phyloP scores from a whole-genome alignment of 768 basidiomycete genomes.

The Amanita polypyramis region DNA sequence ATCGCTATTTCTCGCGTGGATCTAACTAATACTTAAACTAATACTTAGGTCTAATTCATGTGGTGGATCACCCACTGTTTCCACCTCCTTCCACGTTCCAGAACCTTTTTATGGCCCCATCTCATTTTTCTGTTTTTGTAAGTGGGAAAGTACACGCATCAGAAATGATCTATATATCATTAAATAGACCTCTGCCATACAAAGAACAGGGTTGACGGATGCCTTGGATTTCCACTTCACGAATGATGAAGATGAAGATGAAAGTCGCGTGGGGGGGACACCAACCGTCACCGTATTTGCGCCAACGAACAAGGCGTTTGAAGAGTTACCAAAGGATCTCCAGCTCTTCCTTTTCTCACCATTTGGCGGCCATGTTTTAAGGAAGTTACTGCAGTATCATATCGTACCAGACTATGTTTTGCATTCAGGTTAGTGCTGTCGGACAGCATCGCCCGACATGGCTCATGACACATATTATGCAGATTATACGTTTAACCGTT shows the following conservation, averaged over 20 bases:
- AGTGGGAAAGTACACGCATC: slow-evolving; percentile 8
- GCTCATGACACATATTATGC: background rate
- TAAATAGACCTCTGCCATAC: slow-evolving; percentile 43
- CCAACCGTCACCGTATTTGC: slow-evolving; percentile 43
- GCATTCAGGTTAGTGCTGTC: slow-evolving; percentile 31
- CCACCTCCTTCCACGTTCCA: slow-evolving; percentile 44
- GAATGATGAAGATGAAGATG: slow-evolving; percentile 22
- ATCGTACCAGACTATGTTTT: slow-evolving; percentile 38
- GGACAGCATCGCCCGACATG: background rate
- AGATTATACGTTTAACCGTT: slow-evolving; percentile 6
- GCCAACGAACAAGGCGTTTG: slow-evolving; percentile 40
- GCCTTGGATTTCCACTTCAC: slow-evolving; percentile 36
- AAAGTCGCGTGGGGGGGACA: slow-evolving; percentile 32
- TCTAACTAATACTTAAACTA: background rate
- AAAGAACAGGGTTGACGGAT: slow-evolving; percentile 35
- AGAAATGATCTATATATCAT: background rate
- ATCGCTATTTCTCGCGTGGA: background rate
- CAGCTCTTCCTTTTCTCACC: slow-evolving; percentile 50
- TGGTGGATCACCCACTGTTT: slow-evolving; percentile 42
- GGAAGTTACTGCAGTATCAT: slow-evolving; percentile 50
- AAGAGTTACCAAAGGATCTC: slow-evolving; percentile 38
- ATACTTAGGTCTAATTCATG: slow-evolving; percentile 36
- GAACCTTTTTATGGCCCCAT: slow-evolving; percentile 30
- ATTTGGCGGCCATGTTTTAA: slow-evolving; percentile 37
- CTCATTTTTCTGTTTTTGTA: slow-evolving; percentile 40